phyloP scores from a whole-genome alignment of 768 basidiomycete species.

The Mycena belliarum region DNA sequence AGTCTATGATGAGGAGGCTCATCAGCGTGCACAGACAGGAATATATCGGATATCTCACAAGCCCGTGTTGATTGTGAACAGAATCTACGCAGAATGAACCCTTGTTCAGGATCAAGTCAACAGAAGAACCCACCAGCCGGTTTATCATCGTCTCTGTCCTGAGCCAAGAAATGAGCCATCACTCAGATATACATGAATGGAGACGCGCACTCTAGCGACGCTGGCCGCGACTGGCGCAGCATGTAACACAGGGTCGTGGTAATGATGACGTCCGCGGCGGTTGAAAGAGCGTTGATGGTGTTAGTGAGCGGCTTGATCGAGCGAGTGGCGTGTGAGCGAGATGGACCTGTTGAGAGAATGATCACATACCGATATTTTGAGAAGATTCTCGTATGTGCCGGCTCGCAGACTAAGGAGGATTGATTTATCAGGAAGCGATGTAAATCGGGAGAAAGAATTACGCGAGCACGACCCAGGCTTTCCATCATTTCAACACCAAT shows the following conservation, averaged over 20 bases:
- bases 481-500: neutral
- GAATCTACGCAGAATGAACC: slow-evolving; percentile 35
- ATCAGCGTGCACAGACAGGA: too few relatives aligned
- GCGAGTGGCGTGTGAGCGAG: too few relatives aligned
- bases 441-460: slow-evolving; percentile 25
- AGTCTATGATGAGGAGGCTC: too few relatives aligned
- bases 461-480: slow-evolving; percentile 46
- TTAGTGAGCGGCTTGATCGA: slow-evolving; percentile 43
- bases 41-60: slow-evolving; percentile 35
- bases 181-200: slow-evolving; percentile 6
- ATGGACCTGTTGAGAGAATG: neutral
- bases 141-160: slow-evolving; percentile 54
- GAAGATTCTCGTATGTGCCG: slow-evolving; percentile 37
- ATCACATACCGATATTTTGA: slow-evolving; percentile 35
- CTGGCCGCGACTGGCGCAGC: slow-evolving; percentile 50
- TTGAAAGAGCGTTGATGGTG: slow-evolving; percentile 52
- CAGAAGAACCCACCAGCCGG: slow-evolving; percentile 36
- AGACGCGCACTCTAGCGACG: slow-evolving; percentile 44
- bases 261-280: slow-evolving; percentile 50
- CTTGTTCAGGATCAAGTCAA: too few relatives aligned
- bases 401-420: slow-evolving; percentile 41
- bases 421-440: too few relatives aligned
- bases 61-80: slow-evolving; percentile 58
- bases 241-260: slow-evolving; percentile 47
- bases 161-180: too few relatives aligned